Evolutionary conservation across 345 rosid genomes (phyloP), one percentile per base, ranked within the genome.

Genomic region (Carallia brachiata): DNA sequence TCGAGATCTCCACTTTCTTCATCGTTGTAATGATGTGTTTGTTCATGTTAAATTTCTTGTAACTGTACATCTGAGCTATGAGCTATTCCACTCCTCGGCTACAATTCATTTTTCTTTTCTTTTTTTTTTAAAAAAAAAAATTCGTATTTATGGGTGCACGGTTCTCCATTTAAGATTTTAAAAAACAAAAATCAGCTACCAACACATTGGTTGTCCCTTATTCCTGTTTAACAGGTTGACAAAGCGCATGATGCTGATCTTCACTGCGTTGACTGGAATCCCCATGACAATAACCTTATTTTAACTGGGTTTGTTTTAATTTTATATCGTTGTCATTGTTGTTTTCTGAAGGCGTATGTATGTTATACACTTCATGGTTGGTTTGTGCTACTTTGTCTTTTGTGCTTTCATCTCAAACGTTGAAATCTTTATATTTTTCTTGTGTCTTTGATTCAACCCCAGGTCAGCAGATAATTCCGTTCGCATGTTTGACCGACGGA

Each of bases 181-280:
- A 28, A 19, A 55, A n/a, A 23, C 19, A 28, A 55, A 55, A n/a
- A 23, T 55, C 31, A 56, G 60, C 31, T 56, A 56, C 16, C 6
- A 27, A 56, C 60, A 27, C 31, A 55, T 19, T 55, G 8, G 2
- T n/a, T 66, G 6, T 32, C 3, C 6, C 48, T 64, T 67, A 54
- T 30, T 19, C 59, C 59, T 19, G 40, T 17, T 59, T 56, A 55
- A 36, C 81, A 86, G 93, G 89, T 88, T 50, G 82, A 86, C 73
- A 86, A 86, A 76, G 93, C 93, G 68, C 93, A 88, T 50, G 74
- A 67, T 66, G 78, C 89, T 5, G 93, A 88, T 82, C 73, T 88
- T 72, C 93, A 88, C 63, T 86, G 93, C 62, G 90, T 88, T 62
- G 93, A 88, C 77, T 88, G 93, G 93, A 88, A 88, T 69, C 88